Evolutionary conservation across 2,329 filamentous ascomycete genomes (phyloP).

Genomic region (Hirsutella minnesotensis): DNA sequence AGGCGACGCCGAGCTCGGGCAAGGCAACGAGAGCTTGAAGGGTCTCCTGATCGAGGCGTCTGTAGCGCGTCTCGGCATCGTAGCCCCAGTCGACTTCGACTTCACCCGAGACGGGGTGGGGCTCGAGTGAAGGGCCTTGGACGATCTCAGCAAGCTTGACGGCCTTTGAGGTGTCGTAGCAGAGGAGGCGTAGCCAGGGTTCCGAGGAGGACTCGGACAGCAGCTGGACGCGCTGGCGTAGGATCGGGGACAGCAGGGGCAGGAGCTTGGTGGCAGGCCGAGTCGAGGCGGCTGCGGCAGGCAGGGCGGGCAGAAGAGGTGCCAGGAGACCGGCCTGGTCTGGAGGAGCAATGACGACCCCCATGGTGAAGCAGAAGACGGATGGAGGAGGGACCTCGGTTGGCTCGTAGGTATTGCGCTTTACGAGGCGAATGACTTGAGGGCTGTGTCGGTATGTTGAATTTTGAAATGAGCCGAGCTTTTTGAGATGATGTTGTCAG

Average conservation of each 20-base stretch:
- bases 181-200: conserved; percentile 63
- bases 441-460: background rate
- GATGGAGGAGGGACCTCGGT: too few relatives aligned
- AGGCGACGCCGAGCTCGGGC: conserved; percentile 47
- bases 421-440: too few relatives aligned
- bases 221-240: conserved; percentile 54
- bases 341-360: conserved; percentile 26
- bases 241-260: conserved; percentile 51
- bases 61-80: conserved; percentile 51
- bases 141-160: conserved; percentile 49
- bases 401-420: too few relatives aligned
- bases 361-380: conserved; percentile 10
- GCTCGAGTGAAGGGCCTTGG: conserved; percentile 53
- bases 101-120: conserved; percentile 72
- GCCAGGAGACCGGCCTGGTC: conserved; percentile 35
- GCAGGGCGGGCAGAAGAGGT: conserved; percentile 47
- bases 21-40: conserved; percentile 56
- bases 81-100: conserved; percentile 61
- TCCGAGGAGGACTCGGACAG: conserved; percentile 48
- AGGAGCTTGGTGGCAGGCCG: conserved; percentile 44
- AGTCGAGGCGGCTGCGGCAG: conserved; percentile 44
- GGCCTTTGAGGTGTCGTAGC: conserved; percentile 49
- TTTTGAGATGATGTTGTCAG: too few relatives aligned
- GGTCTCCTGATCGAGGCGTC: conserved; percentile 64
- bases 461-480: background rate